Conservation (phyloP, 768 basidiomycete species). For the Phaeotremella fagi region DNA sequence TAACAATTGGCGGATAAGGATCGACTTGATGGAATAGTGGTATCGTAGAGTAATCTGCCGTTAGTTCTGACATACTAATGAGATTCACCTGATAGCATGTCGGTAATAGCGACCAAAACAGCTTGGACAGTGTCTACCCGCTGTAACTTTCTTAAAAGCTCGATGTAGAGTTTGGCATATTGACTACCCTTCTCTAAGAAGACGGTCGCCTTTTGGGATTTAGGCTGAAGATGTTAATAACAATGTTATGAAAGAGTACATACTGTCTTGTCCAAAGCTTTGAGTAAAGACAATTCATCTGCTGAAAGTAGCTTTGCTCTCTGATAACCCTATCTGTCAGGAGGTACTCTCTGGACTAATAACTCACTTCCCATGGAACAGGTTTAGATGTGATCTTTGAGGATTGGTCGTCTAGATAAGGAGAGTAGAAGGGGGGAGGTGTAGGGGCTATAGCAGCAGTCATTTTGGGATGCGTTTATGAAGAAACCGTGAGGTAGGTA, state of each 20-base stretch:
- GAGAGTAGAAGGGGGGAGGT: conserved; percentile 48
- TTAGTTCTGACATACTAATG: neutral
- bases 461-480: conserved; percentile 13
- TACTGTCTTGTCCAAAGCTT: conserved; percentile 76
- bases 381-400: conserved; percentile 83
- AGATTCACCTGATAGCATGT: conserved; percentile 54
- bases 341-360: neutral
- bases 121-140: conserved; percentile 67
- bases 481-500: no score
- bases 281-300: conserved; percentile 81
- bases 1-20: conserved; percentile 46
- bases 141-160: conserved; percentile 81
- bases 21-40: conserved; percentile 16
- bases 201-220: conserved; percentile 56
- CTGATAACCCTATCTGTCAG: conserved; percentile 71
- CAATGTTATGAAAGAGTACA: conserved; percentile 47
- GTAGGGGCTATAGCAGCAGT: conserved; percentile 31
- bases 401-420: conserved; percentile 79
- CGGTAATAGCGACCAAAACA: conserved; percentile 73
- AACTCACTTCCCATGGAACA: conserved; percentile 89
- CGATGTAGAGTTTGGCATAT: conserved; percentile 84
- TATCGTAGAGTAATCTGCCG: neutral
- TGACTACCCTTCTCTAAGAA: conserved; percentile 74
- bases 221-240: conserved; percentile 17
- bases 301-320: conserved; percentile 81